Base-by-base conservation (phyloP, 163 green algal species). In the Scenedesmus sp. region DNA sequence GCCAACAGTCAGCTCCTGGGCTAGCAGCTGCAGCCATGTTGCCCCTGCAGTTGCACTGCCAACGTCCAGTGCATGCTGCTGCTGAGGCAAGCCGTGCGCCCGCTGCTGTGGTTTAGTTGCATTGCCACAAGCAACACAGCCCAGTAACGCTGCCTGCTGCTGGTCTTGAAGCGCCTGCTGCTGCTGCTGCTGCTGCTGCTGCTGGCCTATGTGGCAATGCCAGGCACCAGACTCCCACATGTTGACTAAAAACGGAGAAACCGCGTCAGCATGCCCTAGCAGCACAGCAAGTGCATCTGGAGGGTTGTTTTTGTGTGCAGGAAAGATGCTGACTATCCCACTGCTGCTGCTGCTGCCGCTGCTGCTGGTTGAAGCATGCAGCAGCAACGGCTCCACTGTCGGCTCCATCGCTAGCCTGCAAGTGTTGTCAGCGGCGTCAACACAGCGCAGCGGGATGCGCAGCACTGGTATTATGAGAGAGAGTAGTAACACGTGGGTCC, bases 381-480 rank as follows among this genome's bases (percentile, higher is more conserved):
- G 49, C n/a, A 42, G 16, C 40, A 88, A 5, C 9, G 35, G 33
- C 37, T 85, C 22, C 26, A 73, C 85, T 40, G 49, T 33, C 15
- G 85, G 85, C 72, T 90, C 85, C 85, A 90, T 90, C 0, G 85
- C 44, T 12, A 90, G 85, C 72, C 85, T 90, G 85, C 24, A 76
- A 18, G 24, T 13, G 49, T 20, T 56, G 49, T n/a, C n/a, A n/a
- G n/a, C n/a, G n/a, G n/a, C n/a, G n/a, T n/a, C n/a, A n/a, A n/a
- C n/a, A n/a, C n/a, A n/a, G 20, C 7, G 56, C 7, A 7, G 56
- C 56, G n/a, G 20, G 12, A 61, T 26, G 51, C 20, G 51, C 51
- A 61, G 51, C 51, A 61, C 51, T 61, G 13, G 22, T 16, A 24
- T 16, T 2, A 61, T 61, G 12, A n/a, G n/a, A n/a, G n/a, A n/a